Evolutionary conservation across 2,329 filamentous ascomycete species (phyloP).

Genomic region (Fusarium newnesense): DNA sequence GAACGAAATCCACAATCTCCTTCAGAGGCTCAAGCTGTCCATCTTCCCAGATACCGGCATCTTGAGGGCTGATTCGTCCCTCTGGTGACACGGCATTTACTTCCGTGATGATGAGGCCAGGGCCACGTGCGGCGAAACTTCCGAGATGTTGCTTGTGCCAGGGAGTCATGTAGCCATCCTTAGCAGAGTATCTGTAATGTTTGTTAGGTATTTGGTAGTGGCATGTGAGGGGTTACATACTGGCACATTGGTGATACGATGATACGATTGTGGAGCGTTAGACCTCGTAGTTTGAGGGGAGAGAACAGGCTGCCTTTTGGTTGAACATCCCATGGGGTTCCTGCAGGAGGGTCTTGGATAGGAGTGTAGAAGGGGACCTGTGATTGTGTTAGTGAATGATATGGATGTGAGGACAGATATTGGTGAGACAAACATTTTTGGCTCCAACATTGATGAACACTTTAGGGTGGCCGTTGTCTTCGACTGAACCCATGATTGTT

Average conservation of each 20-base stretch:
- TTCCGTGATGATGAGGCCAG: conserved; percentile 74
- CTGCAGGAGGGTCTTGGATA: conserved; percentile 39
- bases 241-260: conserved; percentile 61
- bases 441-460: conserved; percentile 36
- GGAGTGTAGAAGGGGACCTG: conserved; percentile 42
- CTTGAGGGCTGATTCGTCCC: conserved; percentile 78
- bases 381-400: not conserved
- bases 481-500: not conserved
- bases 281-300: conserved; percentile 55
- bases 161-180: conserved; percentile 54
- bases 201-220: not conserved
- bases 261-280: conserved; percentile 58
- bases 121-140: conserved; percentile 50
- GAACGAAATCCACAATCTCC: conserved; percentile 70
- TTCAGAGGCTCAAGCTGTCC: conserved; percentile 70
- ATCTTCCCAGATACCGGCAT: conserved; percentile 76
- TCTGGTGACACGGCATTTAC: conserved; percentile 73
- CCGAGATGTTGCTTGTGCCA: conserved; percentile 57
- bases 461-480: conserved; percentile 9
- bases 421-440: conserved; percentile 20
- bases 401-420: too few species aligned
- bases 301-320: conserved; percentile 51
- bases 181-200: conserved; percentile 45
- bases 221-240: conserved; percentile 39
- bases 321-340: conserved; percentile 40